phyloP scores from a whole-genome alignment of 2,329 filamentous ascomycete genomes.

The Microdochium bolleyi region DNA sequence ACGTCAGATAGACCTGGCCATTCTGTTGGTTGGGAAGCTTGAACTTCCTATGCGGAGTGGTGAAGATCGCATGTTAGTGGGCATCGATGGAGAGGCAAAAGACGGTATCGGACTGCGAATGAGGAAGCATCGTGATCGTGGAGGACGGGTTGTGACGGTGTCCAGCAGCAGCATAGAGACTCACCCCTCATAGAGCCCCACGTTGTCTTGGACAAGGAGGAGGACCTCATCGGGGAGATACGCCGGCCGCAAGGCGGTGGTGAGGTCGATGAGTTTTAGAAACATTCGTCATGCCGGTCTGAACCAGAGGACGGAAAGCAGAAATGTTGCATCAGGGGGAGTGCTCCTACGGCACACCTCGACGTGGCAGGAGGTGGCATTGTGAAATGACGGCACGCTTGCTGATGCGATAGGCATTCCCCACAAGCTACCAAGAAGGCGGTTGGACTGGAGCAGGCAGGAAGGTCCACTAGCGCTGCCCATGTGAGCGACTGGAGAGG shows the following conservation, averaged over 20 bases:
- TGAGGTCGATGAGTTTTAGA: conserved; percentile 90
- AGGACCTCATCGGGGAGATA: conserved; percentile 90
- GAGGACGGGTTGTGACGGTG: no score
- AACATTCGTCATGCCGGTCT: conserved; percentile 73
- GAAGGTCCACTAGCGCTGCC: no score
- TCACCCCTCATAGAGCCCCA: conserved; percentile 95
- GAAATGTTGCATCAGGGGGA: background rate
- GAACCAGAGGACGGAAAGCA: background rate
- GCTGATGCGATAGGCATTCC: background rate
- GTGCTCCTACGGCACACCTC: background rate
- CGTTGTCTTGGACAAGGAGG: conserved; percentile 94
- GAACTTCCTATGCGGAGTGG: conserved; percentile 60
- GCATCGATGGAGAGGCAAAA: background rate
- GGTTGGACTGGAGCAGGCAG: no score
- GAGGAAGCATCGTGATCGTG: no score
- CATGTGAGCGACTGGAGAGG: no score
- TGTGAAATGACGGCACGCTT: background rate
- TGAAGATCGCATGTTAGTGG: background rate
- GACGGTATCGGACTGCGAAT: background rate
- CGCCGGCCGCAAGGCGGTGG: conserved; percentile 87
- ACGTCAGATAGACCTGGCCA: conserved; percentile 93
- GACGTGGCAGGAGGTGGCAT: background rate
- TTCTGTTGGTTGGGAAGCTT: conserved; percentile 93
- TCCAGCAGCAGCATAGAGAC: conserved; percentile 20
- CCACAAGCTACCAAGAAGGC: no score